phyloP scores from a whole-genome alignment of 495 filamentous ascomycete species.

The Immersiella caudata region DNA sequence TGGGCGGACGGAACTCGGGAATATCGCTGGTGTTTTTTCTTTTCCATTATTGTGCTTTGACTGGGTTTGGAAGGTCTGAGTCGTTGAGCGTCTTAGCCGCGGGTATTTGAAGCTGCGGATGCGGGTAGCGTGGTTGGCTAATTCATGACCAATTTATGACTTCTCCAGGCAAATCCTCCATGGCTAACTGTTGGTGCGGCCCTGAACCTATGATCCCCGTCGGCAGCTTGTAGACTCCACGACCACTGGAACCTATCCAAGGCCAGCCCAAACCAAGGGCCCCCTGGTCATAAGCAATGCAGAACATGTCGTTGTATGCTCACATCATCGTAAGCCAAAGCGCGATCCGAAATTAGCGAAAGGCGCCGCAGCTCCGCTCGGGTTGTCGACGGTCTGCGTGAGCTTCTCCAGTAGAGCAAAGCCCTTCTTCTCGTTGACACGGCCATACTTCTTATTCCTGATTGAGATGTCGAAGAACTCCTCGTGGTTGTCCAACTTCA shows the following conservation, averaged over 20 bases:
- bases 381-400: conserved; percentile 63
- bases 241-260: neutral
- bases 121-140: conserved; percentile 12
- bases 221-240: neutral
- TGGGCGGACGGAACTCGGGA: neutral
- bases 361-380: conserved; percentile 58
- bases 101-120: neutral
- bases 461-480: conserved; percentile 91
- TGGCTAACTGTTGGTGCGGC: neutral
- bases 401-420: conserved; percentile 88
- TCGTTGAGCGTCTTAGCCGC: conserved; percentile 18
- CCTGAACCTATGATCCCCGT: neutral
- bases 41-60: neutral
- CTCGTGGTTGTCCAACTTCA: conserved; percentile 85
- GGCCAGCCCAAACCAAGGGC: too few relatives aligned
- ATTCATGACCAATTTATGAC: conserved; percentile 25
- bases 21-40: conserved; percentile 10
- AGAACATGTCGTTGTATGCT: neutral
- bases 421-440: conserved; percentile 87
- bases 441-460: conserved; percentile 87
- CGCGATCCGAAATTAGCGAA: conserved; percentile 68
- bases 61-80: conserved; percentile 2
- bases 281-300: neutral
- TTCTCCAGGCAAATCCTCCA: neutral
- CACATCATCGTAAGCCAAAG: conserved; percentile 64